A percentile compares a stretch with the other conserved stretches of the same genome.
phyloP scores from a whole-genome alignment of 495 filamentous ascomycete genomes.

The Jackrogersella multiformis region DNA sequence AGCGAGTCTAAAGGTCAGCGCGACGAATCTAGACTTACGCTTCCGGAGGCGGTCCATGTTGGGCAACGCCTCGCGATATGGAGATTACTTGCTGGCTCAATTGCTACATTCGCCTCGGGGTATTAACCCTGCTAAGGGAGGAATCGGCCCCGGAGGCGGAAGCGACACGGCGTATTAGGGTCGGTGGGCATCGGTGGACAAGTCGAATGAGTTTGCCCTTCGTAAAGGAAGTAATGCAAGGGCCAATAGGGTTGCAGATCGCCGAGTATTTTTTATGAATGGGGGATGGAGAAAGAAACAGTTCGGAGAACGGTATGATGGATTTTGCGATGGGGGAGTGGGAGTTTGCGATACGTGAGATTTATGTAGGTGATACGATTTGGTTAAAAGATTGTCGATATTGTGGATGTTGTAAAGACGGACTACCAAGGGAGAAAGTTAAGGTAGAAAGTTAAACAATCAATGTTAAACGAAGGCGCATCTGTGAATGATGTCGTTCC shows the following conservation, averaged over 20 bases:
- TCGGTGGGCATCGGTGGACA: constrained; percentile 59
- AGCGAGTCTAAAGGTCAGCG: constrained; percentile 22
- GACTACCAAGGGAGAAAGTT: constrained; percentile 5
- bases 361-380: not conserved
- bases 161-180: constrained; percentile 55
- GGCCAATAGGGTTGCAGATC: constrained; percentile 13
- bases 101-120: constrained; percentile 53
- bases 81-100: constrained; percentile 8
- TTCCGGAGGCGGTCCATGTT: constrained; percentile 86
- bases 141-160: constrained; percentile 54
- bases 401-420: not conserved
- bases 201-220: constrained; percentile 33
- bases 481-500: constrained; percentile 40
- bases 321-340: no score
- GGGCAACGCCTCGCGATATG: constrained; percentile 44
- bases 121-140: constrained; percentile 57
- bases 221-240: constrained; percentile 38
- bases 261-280: not conserved
- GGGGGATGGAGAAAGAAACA: not conserved
- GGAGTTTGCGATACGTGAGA: not conserved
- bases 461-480: constrained; percentile 18
- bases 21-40: constrained; percentile 62
- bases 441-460: constrained; percentile 20
- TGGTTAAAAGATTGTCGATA: not conserved
- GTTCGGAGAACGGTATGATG: not conserved